phyloP scores from a whole-genome alignment of 2,329 filamentous ascomycete species.

The Trichophyton schoenleinii region DNA sequence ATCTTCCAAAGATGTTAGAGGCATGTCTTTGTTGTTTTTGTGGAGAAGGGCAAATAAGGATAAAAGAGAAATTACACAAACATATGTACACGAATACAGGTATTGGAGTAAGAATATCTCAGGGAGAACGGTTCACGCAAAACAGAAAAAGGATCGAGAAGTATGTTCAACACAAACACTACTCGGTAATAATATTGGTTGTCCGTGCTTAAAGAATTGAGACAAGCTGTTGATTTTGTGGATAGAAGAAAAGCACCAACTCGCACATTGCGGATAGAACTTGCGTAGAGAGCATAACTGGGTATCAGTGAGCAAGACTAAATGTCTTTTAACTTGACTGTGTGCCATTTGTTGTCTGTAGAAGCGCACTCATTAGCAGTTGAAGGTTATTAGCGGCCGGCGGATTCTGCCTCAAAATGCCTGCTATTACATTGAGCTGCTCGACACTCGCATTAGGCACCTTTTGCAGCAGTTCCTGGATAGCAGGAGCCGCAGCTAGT shows the following conservation, averaged over 20 bases:
- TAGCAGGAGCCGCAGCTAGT: constrained; percentile 50
- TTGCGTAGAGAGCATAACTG: not conserved
- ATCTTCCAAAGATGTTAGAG: not conserved
- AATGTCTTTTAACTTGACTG: not conserved
- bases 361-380: constrained; percentile 31
- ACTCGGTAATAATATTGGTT: not conserved
- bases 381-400: constrained; percentile 49
- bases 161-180: not conserved
- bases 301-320: not conserved
- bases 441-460: constrained; percentile 54
- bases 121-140: not conserved
- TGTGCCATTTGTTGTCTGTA: constrained; percentile 25
- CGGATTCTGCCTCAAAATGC: constrained; percentile 54
- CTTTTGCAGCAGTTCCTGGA: constrained; percentile 57
- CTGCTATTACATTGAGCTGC: constrained; percentile 62
- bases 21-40: not conserved
- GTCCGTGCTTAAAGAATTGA: not conserved
- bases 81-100: not conserved
- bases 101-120: not conserved
- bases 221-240: not conserved
- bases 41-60: not conserved
- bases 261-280: not conserved
- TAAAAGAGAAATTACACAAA: not conserved
- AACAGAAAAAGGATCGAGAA: not conserved
- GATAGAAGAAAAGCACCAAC: not conserved